Percentiles rank a stretch among this genome's conserved stretches.
phyloP scores from a whole-genome alignment of 352 stramenopile species.

The Phytophthora citrophthora region DNA sequence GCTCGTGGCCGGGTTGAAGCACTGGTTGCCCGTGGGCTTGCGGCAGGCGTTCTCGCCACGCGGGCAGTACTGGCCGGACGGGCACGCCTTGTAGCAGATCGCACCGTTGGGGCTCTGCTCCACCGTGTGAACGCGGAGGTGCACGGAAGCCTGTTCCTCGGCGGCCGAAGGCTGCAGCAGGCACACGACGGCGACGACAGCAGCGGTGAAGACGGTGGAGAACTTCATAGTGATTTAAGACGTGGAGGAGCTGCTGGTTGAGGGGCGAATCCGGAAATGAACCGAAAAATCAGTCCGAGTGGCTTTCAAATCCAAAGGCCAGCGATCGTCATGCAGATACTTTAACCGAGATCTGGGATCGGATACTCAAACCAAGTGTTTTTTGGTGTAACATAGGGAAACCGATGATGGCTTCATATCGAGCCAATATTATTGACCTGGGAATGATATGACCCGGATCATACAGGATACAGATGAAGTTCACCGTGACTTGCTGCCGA shows the following conservation, averaged over 20 bases:
- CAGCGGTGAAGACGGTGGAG: constrained; percentile 29
- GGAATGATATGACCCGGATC: too few species aligned
- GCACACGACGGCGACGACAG: constrained; percentile 24
- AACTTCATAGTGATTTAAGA: constrained; percentile 34
- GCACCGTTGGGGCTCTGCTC: constrained; percentile 13
- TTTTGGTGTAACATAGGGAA: neutral
- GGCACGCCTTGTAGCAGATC: constrained; percentile 31
- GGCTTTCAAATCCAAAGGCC: constrained; percentile 2
- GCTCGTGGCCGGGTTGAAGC: constrained; percentile 44
- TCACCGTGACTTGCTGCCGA: neutral
- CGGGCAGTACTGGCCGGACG: constrained; percentile 29
- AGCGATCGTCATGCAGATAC: constrained; percentile 9
- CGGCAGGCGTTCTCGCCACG: constrained; percentile 26
- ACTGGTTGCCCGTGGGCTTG: constrained; percentile 13
- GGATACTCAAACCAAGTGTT: constrained; percentile 5
- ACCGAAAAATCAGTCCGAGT: constrained; percentile 18
- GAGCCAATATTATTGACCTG: too few species aligned
- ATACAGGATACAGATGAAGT: neutral
- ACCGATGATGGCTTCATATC: neutral
- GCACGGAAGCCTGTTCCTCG: constrained; percentile 26
- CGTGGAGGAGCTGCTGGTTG: neutral
- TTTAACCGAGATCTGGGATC: neutral
- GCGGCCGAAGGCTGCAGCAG: constrained; percentile 16
- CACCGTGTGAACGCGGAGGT: constrained; percentile 36
- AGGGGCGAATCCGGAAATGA: constrained; percentile 21